Percentiles rank a stretch among this genome's conserved stretches.
These are phyloP conservation scores for Bacidia gigantensis DNA, from an alignment of 495 filamentous ascomycete species.

Conservation along the genomic window DNA sequence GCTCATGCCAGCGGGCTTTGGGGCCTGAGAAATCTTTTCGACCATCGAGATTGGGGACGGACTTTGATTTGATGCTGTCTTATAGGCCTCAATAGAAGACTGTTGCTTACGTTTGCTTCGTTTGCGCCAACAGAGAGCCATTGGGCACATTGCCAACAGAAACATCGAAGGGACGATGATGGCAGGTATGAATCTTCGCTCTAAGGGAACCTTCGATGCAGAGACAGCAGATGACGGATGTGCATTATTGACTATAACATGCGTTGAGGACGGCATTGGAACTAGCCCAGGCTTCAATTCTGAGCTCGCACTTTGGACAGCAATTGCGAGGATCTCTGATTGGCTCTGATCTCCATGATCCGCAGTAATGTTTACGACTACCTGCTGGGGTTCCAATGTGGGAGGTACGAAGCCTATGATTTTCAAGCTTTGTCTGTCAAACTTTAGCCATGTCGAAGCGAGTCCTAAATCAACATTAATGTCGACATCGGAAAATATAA, in stretches of 20 bases:
- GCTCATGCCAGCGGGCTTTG: not conserved
- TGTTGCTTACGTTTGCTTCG: not conserved
- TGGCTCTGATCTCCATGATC: slow-evolving; percentile 32
- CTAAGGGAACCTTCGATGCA: not conserved
- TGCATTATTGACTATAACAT: not conserved
- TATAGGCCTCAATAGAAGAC: not conserved
- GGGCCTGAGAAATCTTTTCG: not conserved
- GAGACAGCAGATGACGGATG: slow-evolving; percentile 16
- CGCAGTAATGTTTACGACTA: slow-evolving; percentile 38
- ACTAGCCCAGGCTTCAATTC: not conserved
- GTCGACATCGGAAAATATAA: slow-evolving; percentile 37
- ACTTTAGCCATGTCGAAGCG: slow-evolving; percentile 51
- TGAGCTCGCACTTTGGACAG: slow-evolving; percentile 23
- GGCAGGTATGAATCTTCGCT: not conserved
- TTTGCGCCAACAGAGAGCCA: not conserved
- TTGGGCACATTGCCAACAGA: not conserved
- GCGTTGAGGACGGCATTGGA: slow-evolving; percentile 5
- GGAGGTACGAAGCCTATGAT: slow-evolving; percentile 52
- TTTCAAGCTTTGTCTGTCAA: slow-evolving; percentile 40
- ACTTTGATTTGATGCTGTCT: not conserved
- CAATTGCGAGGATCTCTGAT: slow-evolving; percentile 36
- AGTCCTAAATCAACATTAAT: slow-evolving; percentile 40
- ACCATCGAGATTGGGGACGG: not conserved
- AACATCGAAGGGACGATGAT: not conserved
- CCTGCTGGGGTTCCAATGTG: slow-evolving; percentile 26